Conservation (phyloP, 179 eudicot species). For the Pouteria campechiana region DNA sequence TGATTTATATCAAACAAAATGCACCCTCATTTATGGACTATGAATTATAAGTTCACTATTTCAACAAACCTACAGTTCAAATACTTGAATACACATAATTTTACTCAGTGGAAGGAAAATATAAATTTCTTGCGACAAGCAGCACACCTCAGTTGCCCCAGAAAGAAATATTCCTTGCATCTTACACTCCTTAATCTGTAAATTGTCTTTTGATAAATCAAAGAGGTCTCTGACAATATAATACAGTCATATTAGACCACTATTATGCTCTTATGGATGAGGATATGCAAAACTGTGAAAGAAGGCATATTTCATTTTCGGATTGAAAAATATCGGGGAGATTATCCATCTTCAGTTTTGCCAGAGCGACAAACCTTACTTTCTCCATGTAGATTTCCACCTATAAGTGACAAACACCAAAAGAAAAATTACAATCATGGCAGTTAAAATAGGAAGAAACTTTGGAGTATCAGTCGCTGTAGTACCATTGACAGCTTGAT, state of each 20-base stretch:
- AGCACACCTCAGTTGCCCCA: constrained; percentile 81
- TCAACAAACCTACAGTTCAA: too few species aligned
- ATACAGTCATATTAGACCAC: not conserved
- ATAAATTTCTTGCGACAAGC: too few species aligned
- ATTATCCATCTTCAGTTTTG: not conserved
- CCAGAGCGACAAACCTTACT: constrained; percentile 58
- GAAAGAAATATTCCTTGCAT: constrained; percentile 52
- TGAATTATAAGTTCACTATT: too few species aligned
- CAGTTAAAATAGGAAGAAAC: not conserved
- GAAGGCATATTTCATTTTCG: too few species aligned
- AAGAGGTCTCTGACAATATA: constrained; percentile 64
- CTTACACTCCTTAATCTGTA: constrained; percentile 82
- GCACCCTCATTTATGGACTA: too few species aligned
- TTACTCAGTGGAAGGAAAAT: not conserved
- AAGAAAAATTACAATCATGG: not conserved
- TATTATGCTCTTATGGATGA: too few species aligned
- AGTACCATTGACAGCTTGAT: constrained; percentile 78
- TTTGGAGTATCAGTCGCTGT: not conserved
- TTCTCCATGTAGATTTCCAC: constrained; percentile 96
- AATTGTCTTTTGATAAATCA: constrained; percentile 84
- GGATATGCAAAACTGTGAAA: too few species aligned
- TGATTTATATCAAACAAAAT: too few species aligned
- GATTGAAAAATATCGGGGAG: not conserved
- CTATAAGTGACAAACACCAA: constrained; percentile 22
- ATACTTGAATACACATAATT: too few species aligned